Percentiles rank a stretch among this genome's conserved stretches.
phyloP scores from a whole-genome alignment of 257 asterid genomes.

The Przewalskia tangutica region DNA sequence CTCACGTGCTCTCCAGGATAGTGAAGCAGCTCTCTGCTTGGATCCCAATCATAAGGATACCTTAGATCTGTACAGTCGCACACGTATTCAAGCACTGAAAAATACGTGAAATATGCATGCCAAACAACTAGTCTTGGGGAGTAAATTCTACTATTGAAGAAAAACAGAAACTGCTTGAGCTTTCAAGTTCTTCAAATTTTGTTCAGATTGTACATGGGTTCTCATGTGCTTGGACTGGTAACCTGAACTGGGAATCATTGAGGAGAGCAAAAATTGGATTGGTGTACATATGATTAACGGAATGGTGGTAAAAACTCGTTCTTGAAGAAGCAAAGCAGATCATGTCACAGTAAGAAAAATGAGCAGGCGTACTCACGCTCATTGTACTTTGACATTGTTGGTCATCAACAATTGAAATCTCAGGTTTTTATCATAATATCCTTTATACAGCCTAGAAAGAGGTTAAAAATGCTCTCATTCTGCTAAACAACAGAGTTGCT shows the following conservation, averaged over 20 bases:
- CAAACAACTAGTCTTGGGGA: neutral
- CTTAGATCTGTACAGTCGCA: conserved; percentile 34
- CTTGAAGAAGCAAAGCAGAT: neutral
- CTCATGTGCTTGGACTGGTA: neutral
- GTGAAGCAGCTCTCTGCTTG: conserved; percentile 57
- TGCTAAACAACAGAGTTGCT: neutral
- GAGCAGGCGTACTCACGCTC: neutral
- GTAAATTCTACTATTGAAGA: neutral
- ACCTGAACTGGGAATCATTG: neutral
- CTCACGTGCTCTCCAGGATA: conserved; percentile 35
- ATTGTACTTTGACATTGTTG: neutral
- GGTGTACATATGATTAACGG: conserved; percentile 5
- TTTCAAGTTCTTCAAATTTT: neutral
- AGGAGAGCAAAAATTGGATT: neutral
- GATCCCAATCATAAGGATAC: conserved; percentile 53
- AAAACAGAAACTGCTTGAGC: conserved; percentile 3
- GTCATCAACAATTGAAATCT: neutral
- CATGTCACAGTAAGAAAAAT: neutral
- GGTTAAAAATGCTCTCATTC: neutral
- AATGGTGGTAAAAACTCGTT: neutral
- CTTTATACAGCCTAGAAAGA: neutral
- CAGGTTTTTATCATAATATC: neutral
- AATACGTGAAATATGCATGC: neutral
- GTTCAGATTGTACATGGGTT: neutral
- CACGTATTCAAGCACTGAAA: conserved; percentile 21